Base-by-base conservation (phyloP, 306 rosid species). In the Dryas octopetala region DNA sequence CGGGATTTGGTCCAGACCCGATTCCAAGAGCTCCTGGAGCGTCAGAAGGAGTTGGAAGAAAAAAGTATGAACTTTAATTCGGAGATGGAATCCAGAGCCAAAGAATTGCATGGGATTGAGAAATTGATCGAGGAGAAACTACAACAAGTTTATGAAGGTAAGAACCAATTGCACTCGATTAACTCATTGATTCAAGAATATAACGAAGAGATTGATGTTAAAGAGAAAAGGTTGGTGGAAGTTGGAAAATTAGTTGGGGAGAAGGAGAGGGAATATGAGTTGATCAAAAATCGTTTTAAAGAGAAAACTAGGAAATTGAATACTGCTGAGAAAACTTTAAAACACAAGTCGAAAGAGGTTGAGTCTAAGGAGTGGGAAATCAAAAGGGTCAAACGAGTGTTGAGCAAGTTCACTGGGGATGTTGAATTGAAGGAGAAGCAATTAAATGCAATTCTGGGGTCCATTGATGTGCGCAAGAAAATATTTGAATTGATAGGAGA, bases 231-330 rank as follows among this genome's bases (percentile, higher is more conserved):
- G 9, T 9, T 53, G 46, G n/a, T 41, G 68, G 68, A 81, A 77
- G 62, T 55, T 57, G 55, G 5, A 23, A 54, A 53, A 61, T 44
- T 38, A 16, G 70, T 68, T 10, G 49, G 44, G 15, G 66, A 73
- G 38, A 51, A 75, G 55, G 71, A 73, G 75, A 71, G 40, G 53
- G 54, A 71, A 15, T 40, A 55, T 32, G 51, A 72, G 11, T 58
- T 15, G 38, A 63, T 63, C 6, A 10, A 43, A 43, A 63, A 63
- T 7, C 1, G 48, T 44, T 40, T 63, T 55, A 57, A 19, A 11
- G 50, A 3, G 4, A 57, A 19, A 32, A 40, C 4, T 4, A 50
- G 28, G 40, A 53, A 69, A 52, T 49, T 68, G 46, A 49, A 52
- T 51, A 7, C 49, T 48, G 41, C 15, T 15, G 49, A 15, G 68